Evolutionary conservation across 441 rosid genomes (phyloP), one percentile per base, ranked within the genome.

Genomic region (Croton laevigatus): DNA sequence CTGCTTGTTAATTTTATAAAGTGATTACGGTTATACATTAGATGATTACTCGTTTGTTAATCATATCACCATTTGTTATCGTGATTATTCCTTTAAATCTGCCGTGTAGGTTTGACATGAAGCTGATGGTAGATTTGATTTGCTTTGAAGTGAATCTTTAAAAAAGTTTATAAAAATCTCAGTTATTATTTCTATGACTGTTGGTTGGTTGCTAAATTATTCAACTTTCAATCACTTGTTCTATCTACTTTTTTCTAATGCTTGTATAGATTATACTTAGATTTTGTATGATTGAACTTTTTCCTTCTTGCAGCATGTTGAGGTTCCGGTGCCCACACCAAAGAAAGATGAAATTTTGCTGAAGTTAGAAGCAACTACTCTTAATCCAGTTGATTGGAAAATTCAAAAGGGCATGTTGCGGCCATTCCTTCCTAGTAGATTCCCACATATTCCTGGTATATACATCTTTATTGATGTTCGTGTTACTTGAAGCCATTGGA

Each of bases 341-440:
- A 80, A 77, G 32, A 79, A 60, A 51, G 83, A 68, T 40, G 94
- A 91, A 71, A 78, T 87, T 51, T 73, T 84, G 70, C 16, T 91
- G n/a, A 91, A 81, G 70, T 0, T 86, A 40, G 93, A 84, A 81
- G 97, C 94, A 45, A 71, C 77, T 61, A 78, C 80, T 75, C 13
- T 91, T 9, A 89, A 91, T 75, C 90, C 95, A 6, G 66, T 80
- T 68, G 94, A 89, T 64, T 83, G 87, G 91, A 89, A 84, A 60
- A 76, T 78, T 0, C 97, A 89, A 62, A 86, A 88, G 77, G 97
- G 97, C 73, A 54, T 83, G 77, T 22, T 81, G 22, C 72, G 94
- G 14, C 93, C 90, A 37, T 16, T 91, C 46, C 27, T 84, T 0
- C 97, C 97, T 63, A 81, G 77, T 80, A 85, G 74, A 63, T 86